Percentiles rank a stretch among this genome's conserved stretches.
Evolutionary conservation across 257 asterid genomes (phyloP).

Genomic region (Petrea volubilis): DNA sequence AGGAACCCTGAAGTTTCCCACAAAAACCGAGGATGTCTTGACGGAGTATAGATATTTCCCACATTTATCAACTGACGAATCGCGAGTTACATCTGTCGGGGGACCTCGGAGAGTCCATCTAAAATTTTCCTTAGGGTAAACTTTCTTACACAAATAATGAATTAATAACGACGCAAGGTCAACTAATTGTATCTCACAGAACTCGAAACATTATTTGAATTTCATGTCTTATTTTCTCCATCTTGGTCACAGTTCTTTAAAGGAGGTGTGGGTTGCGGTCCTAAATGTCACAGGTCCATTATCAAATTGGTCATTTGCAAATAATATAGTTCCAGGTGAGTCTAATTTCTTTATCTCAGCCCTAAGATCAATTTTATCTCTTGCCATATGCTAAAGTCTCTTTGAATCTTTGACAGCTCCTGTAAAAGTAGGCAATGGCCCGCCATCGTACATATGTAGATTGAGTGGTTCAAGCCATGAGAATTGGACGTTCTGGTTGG

Average conservation of each 20-base stretch:
- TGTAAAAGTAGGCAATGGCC: conserved; percentile 53
- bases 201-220: background rate
- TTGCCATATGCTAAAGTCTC: conserved; percentile 31
- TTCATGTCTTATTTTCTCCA: too few species aligned
- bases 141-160: conserved; percentile 7
- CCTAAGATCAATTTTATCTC: background rate
- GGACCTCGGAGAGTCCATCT: conserved; percentile 71
- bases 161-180: background rate
- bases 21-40: conserved; percentile 49
- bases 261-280: conserved; percentile 96
- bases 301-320: conserved; percentile 92
- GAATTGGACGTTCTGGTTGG: conserved; percentile 97
- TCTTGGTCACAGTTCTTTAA: conserved; percentile 57
- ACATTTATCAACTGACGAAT: conserved; percentile 38
- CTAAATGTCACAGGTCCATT: conserved; percentile 91
- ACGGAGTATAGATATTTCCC: conserved; percentile 58
- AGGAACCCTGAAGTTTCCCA: conserved; percentile 74
- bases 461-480: conserved; percentile 75
- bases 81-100: conserved; percentile 36
- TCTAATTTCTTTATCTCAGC: conserved; percentile 14
- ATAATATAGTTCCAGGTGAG: conserved; percentile 74
- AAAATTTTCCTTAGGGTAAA: conserved; percentile 83
- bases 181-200: background rate
- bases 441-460: conserved; percentile 79
- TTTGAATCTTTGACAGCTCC: conserved; percentile 55